These are phyloP conservation scores for Lecanicillium sp. DNA, from an alignment of 2,329 filamentous ascomycete species.

Conservation along the genomic window DNA sequence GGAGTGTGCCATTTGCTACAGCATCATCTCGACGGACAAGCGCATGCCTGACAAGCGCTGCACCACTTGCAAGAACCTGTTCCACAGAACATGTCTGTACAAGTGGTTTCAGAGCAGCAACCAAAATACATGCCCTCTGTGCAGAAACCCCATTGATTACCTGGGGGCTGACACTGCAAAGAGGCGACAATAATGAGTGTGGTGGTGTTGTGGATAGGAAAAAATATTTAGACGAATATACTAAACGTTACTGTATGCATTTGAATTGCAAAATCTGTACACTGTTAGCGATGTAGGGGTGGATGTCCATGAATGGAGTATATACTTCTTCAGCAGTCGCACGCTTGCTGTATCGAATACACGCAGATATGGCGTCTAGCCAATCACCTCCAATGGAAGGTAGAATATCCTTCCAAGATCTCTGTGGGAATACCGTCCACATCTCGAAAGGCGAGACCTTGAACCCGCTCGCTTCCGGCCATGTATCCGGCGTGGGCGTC, in stretches of 20 bases:
- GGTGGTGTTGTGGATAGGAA: constrained; percentile 10
- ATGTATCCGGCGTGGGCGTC: constrained; percentile 70
- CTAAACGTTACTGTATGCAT: constrained; percentile 7
- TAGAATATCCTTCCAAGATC: constrained; percentile 65
- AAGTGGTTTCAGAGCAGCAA: constrained; percentile 97
- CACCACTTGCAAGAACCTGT: constrained; percentile 86
- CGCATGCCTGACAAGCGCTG: constrained; percentile 89
- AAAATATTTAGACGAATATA: constrained; percentile 22
- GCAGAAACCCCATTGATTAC: constrained; percentile 77
- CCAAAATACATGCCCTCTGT: constrained; percentile 86
- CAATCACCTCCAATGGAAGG: constrained; percentile 52
- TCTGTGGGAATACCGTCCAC: constrained; percentile 67
- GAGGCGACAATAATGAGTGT: constrained; percentile 25
- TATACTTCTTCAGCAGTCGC: constrained; percentile 52
- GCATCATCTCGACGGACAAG: constrained; percentile 82
- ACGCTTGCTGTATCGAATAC: constrained; percentile 68
- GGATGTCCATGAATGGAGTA: not conserved
- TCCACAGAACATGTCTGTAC: constrained; percentile 85
- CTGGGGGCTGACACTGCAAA: constrained; percentile 35
- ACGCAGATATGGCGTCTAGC: constrained; percentile 56
- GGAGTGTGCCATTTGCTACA: constrained; percentile 97
- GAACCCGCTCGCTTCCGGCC: constrained; percentile 72
- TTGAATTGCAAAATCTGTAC: constrained; percentile 3
- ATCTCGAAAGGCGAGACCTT: constrained; percentile 80
- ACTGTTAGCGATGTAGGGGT: not conserved